Evolutionary conservation across 208 protist genomes (phyloP), one percentile per base, ranked within the genome.

Genomic region (Vickermania ingenoplastis): DNA sequence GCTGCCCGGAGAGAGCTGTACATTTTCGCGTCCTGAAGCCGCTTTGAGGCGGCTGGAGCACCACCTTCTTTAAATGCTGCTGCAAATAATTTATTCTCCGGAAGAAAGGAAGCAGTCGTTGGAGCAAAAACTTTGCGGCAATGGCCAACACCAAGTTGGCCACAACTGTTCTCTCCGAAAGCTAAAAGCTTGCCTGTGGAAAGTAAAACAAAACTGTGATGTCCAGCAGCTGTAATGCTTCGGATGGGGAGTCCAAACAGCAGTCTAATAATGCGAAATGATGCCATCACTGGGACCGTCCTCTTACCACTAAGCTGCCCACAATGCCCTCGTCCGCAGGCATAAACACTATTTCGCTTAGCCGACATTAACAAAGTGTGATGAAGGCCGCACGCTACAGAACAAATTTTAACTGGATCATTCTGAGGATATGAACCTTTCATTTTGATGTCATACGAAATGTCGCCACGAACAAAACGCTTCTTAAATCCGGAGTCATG

Each of bases 171-270:
- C 57, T 88, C 80, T 24, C 86, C 87, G 63, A 89, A 94, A 2
- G 80, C 83, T 22, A 90, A 73, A 25, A 94, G 69, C 31, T 78
- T 77, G 4, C 83, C 83, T 4, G 79, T 90, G 50, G 75, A 57
- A 4, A 91, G 71, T 45, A 91, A 69, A n/a, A 82, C 79, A 63
- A 94, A 83, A 58, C 77, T 89, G 68, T 94, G 87, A 2, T 81
- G 67, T 23, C 71, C 83, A 22, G 81, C 77, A 3, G 83, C 87
- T 1, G 63, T 51, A 21, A 94, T 68, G 41, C 75, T 65, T 17
- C 53, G 56, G 27, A 91, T 73, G 7, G 75, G 71, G n/a, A 90
- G 67, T 24, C 87, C 87, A 63, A 91, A 89, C 17, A 91, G 68
- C 17, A 89, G 72, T 3, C 69, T 63, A 54, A 94, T 77, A n/a